Evolutionary conservation across 805 yeast species (phyloP).

Genomic region (Spathaspora arborariae): DNA sequence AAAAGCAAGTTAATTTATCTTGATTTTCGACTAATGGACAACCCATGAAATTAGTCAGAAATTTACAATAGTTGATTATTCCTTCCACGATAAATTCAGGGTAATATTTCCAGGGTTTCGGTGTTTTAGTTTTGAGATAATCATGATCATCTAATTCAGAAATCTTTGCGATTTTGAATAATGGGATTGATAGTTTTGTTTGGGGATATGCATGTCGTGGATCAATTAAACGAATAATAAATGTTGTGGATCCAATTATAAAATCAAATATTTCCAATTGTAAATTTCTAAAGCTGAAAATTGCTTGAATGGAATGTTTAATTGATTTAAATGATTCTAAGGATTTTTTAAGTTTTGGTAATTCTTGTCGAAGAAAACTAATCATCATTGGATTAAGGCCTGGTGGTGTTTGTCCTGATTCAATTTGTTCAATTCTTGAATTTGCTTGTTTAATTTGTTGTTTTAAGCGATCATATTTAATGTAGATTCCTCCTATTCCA

Average conservation of each 20-base stretch:
- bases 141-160: conserved; percentile 76
- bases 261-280: conserved; percentile 74
- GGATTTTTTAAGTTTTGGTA: conserved; percentile 44
- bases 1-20: conserved; percentile 51
- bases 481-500: conserved; percentile 79
- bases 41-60: conserved; percentile 50
- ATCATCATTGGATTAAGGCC: conserved; percentile 24
- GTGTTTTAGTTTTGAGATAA: conserved; percentile 59
- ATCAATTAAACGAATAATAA: conserved; percentile 68
- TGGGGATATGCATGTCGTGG: conserved; percentile 65
- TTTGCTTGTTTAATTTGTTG: conserved; percentile 46
- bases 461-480: conserved; percentile 50
- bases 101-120: conserved; percentile 71
- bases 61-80: conserved; percentile 65
- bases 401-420: conserved; percentile 25
- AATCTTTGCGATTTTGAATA: conserved; percentile 54
- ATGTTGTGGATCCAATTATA: conserved; percentile 69
- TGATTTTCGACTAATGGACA: conserved; percentile 55
- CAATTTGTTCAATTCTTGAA: conserved; percentile 46
- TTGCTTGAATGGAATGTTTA: conserved; percentile 58
- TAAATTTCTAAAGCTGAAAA: conserved; percentile 52
- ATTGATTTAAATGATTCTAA: conserved; percentile 35
- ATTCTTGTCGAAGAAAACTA: conserved; percentile 30
- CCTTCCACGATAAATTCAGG: conserved; percentile 90
- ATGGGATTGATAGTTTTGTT: conserved; percentile 45